Percentiles rank a stretch among this genome's conserved stretches.
phyloP scores from a whole-genome alignment of 179 eudicot species.

The Heliamphora pulchella region DNA sequence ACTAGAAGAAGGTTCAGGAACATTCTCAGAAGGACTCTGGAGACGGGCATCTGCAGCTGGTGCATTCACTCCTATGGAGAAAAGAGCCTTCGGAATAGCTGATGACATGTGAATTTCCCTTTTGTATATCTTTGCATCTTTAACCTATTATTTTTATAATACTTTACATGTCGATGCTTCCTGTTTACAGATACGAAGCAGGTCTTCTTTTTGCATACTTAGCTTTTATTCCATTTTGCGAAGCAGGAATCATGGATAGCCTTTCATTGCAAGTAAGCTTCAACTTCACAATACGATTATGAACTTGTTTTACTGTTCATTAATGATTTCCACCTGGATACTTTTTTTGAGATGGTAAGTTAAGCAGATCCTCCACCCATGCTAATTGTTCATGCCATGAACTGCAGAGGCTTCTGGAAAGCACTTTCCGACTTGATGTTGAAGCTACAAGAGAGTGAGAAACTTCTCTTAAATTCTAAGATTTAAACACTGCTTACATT shows the following conservation, averaged over 20 bases:
- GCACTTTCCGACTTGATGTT: conserved; percentile 85
- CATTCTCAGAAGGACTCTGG: conserved; percentile 83
- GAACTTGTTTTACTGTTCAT: background rate
- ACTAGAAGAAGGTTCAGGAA: conserved; percentile 50
- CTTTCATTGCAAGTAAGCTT: conserved; percentile 73
- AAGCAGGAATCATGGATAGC: conserved; percentile 77
- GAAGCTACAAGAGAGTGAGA: conserved; percentile 90
- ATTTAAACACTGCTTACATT: background rate
- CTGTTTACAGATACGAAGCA: conserved; percentile 74
- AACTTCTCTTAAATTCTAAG: background rate
- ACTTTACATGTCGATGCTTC: background rate
- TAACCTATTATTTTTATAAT: conserved; percentile 7
- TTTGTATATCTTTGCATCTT: background rate
- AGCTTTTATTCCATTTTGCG: conserved; percentile 87
- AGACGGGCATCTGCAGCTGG: conserved; percentile 82
- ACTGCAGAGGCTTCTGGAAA: conserved; percentile 92
- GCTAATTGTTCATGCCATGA: conserved; percentile 17
- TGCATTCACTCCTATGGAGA: conserved; percentile 73
- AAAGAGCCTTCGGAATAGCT: conserved; percentile 87
- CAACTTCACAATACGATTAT: background rate
- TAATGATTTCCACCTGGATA: background rate
- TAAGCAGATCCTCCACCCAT: background rate
- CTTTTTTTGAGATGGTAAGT: background rate
- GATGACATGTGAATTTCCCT: conserved; percentile 68
- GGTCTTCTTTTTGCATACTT: conserved; percentile 89